Conservation (phyloP, 352 stramenopile species). For the Vaucheria bursata region DNA sequence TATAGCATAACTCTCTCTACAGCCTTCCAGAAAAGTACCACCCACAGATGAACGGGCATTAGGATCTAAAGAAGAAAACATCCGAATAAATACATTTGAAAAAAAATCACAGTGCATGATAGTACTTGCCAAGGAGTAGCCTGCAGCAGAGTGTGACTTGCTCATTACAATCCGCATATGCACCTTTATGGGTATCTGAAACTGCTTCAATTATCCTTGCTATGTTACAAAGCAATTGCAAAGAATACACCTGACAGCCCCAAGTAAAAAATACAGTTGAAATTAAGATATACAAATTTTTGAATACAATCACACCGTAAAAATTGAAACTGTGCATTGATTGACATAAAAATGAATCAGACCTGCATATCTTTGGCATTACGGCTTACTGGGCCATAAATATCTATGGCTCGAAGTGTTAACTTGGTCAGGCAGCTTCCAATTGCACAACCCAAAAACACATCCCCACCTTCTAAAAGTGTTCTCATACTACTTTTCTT, state of each 20-base stretch:
- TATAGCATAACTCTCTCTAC: conserved; percentile 47
- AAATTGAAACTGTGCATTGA: too few relatives aligned
- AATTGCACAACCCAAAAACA: conserved; percentile 88
- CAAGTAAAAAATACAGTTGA: too few relatives aligned
- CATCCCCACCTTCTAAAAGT: conserved; percentile 77
- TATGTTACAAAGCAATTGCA: conserved; percentile 67
- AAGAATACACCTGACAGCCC: conserved; percentile 54
- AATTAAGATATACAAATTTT: too few relatives aligned
- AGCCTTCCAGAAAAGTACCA: conserved; percentile 49
- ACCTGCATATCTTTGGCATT: conserved; percentile 61
- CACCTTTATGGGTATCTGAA: conserved; percentile 29
- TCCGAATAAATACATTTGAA: not conserved
- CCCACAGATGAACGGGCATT: not conserved
- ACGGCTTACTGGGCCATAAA: conserved; percentile 43
- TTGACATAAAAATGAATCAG: too few relatives aligned
- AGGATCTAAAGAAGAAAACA: not conserved
- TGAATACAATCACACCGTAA: too few relatives aligned
- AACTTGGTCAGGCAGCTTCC: conserved; percentile 91
- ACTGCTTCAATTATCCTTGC: conserved; percentile 39
- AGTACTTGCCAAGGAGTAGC: conserved; percentile 1
- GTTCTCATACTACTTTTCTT: conserved; percentile 50
- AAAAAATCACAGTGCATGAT: not conserved
- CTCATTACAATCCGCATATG: conserved; percentile 75
- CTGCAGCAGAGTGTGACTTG: conserved; percentile 59
- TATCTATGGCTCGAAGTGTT: conserved; percentile 62